These are phyloP conservation scores for Mortierella sp. DNA, from an alignment of 371 early-diverging fungal species.

Conservation along the genomic window DNA sequence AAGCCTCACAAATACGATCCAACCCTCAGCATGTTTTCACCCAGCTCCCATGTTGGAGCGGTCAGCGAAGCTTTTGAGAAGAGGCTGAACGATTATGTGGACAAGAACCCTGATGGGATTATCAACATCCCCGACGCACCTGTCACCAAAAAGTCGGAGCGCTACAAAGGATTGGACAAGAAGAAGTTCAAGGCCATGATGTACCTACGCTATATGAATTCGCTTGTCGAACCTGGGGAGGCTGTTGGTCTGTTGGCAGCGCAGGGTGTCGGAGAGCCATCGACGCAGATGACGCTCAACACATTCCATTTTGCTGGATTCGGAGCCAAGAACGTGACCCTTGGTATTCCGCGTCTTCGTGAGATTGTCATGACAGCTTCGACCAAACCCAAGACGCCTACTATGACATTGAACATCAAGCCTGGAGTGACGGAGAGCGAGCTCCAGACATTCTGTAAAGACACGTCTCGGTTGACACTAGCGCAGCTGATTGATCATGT, in stretches of 20 bases:
- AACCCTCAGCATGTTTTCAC: slow-evolving; percentile 81
- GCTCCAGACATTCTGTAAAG: slow-evolving; percentile 70
- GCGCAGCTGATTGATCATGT: slow-evolving; percentile 87
- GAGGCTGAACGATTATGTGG: slow-evolving; percentile 67
- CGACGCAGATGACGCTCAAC: slow-evolving; percentile 99
- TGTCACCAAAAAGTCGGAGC: slow-evolving; percentile 64
- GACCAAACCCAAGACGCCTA: slow-evolving; percentile 93
- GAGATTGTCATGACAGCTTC: slow-evolving; percentile 99
- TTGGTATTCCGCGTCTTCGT: slow-evolving; percentile 99
- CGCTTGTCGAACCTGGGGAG: slow-evolving; percentile 98
- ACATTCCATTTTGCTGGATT: slow-evolving; percentile 99
- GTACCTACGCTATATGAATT: slow-evolving; percentile 93
- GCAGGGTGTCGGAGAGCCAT: slow-evolving; percentile 99
- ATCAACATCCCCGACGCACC: slow-evolving; percentile 56
- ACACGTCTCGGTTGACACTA: slow-evolving; percentile 75
- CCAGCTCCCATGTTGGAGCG: slow-evolving; percentile 87
- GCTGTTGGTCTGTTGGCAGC: slow-evolving; percentile 99
- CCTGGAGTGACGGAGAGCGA: slow-evolving; percentile 69
- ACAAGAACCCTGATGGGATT: slow-evolving; percentile 75
- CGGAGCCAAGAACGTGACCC: slow-evolving; percentile 99
- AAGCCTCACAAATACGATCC: slow-evolving; percentile 84
- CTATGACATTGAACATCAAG: slow-evolving; percentile 89
- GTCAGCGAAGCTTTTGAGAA: slow-evolving; percentile 82
- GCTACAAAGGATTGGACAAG: slow-evolving; percentile 65
- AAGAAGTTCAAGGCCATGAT: slow-evolving; percentile 88